These are phyloP conservation scores for Trichosporon sp. DNA, from an alignment of 1,284 basidiomycete genomes.

Conservation along the genomic window DNA sequence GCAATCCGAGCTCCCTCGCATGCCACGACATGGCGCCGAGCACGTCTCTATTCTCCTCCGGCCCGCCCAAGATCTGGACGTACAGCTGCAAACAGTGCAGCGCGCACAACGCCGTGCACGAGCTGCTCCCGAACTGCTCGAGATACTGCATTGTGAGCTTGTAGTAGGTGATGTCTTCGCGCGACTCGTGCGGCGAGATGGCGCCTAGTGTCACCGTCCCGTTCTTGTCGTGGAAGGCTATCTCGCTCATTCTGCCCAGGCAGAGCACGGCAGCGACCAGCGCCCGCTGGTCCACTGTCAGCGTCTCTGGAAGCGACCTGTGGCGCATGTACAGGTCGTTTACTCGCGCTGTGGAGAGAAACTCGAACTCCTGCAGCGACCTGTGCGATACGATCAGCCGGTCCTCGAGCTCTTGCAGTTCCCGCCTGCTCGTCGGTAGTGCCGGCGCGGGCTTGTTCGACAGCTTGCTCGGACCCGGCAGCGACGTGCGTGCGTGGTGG, in stretches of 20 bases:
- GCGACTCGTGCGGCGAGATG: neutral
- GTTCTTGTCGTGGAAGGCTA: conserved; percentile 10
- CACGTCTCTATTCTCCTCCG: conserved; percentile 24
- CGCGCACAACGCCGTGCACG: conserved; percentile 25
- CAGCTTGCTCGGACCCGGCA: conserved; percentile 11
- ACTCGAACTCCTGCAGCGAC: conserved; percentile 18
- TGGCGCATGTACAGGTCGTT: conserved; percentile 21
- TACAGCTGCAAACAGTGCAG: conserved; percentile 27
- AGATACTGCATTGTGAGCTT: conserved; percentile 22
- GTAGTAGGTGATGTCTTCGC: conserved; percentile 33
- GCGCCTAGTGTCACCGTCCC: neutral
- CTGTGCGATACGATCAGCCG: conserved; percentile 14
- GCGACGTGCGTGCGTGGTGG: conserved; percentile 11
- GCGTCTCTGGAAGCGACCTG: conserved; percentile 19
- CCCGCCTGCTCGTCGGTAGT: conserved; percentile 1
- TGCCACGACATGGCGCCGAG: conserved; percentile 29
- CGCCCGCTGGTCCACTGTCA: conserved; percentile 24
- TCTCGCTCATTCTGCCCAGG: conserved; percentile 15
- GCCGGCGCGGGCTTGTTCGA: neutral
- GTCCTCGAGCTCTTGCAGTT: conserved; percentile 15
- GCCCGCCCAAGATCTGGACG: conserved; percentile 22
- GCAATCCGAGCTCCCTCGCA: conserved; percentile 25
- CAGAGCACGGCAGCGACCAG: conserved; percentile 25
- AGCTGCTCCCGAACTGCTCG: conserved; percentile 20
- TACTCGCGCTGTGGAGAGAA: conserved; percentile 8